Base-by-base conservation (phyloP, 1,284 basidiomycete genomes). In the Cutaneotrichosporon spelunceum region DNA sequence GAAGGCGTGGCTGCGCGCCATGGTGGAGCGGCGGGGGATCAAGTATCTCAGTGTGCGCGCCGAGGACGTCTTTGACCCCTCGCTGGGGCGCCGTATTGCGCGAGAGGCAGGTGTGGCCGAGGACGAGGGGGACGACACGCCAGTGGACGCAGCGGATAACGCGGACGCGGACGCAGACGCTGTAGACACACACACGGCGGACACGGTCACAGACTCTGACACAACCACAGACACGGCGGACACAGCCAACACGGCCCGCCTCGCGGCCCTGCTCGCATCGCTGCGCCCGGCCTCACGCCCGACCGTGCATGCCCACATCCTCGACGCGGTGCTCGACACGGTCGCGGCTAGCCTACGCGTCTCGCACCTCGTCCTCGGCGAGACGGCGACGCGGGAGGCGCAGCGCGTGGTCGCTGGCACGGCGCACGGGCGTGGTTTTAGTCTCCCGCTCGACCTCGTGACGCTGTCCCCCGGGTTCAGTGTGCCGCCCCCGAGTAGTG, bases 301-400 rank as follows among this genome's bases (percentile, higher is more conserved):
- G 14, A 82, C 85, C 7, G 83, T 82, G 30, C 82, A 88, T 0
- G 81, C 89, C 30, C 82, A 84, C 53, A 85, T 83, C 36, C 82
- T 93, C 44, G 82, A 83, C 55, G 85, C 90, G 19, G 81, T 94
- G 11, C 81, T 93, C n/a, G 78, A 87, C 4, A 81, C 88, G 65
- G 86, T 87, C 0, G 85, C 90, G 1, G 74, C 78, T 23, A 80
- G 83, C 1, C 83, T 79, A 2, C 75, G 83, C 4, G 86, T 87
- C 52, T 89, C 89, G 0, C 90, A 93, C 72, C 80, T 93, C 10
- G 79, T 92, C 6, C 81, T 91, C n/a, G 91, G 90, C 60, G 88
- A 90, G 24, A 89, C 87, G 1, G 81, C 91, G 16, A 92, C 91
- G 0, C 86, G 88, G 0, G 82, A 93, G 19, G 90, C 91, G 0